Base-by-base conservation (phyloP, 2,329 filamentous ascomycete species). In the Emmonsiellopsis sp. region DNA sequence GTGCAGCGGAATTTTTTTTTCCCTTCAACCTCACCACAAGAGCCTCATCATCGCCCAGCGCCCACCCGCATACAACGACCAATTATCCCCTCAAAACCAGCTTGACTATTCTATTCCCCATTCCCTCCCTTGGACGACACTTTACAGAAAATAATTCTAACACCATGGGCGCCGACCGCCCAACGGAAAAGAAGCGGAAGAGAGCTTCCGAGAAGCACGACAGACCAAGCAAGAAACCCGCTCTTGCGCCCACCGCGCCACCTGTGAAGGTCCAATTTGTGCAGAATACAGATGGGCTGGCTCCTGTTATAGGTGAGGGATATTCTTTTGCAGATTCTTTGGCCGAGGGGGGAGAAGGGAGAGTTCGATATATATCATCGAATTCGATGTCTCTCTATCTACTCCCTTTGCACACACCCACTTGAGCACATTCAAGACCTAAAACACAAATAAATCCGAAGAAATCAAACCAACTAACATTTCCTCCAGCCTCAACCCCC, bases 121-220 rank as follows among this genome's bases (percentile, higher is more conserved):
- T 13, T 39, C n/a, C n/a, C 9, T 5, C 14, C 21, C 21, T 27
- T 27, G 21, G 21, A 3, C 21, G 5, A 27, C 5, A n/a, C 27
- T 42, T 6, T n/a, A 37, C 21, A 31, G 27, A 40, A 17, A 49
- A 40, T 13, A 55, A 42, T 27, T 27, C 21, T 5, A 3, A 21
- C 45, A 63, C 33, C 50, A 71, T 71, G 69, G 62, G 63, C 21
- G 63, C 61, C 13, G 58, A 63, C 32, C 67, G 67, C 50, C 55
- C 53, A 10, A 55, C 62, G 37, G 73, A 76, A 49, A 78, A 75
- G 62, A 79, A 79, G 69, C 70, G 77, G 59, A 79, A 79, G 67
- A 69, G 76, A 54, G 65, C 66, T 49, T 71, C 71, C 4, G 71
- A 73, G 49, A 68, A 67, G 42, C 68, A 66, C 42, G 73, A 71